A percentile compares a stretch with the other conserved stretches of the same genome.
Conservation (phyloP, 345 rosid species). For the Eucalyptus cladocalyx region DNA sequence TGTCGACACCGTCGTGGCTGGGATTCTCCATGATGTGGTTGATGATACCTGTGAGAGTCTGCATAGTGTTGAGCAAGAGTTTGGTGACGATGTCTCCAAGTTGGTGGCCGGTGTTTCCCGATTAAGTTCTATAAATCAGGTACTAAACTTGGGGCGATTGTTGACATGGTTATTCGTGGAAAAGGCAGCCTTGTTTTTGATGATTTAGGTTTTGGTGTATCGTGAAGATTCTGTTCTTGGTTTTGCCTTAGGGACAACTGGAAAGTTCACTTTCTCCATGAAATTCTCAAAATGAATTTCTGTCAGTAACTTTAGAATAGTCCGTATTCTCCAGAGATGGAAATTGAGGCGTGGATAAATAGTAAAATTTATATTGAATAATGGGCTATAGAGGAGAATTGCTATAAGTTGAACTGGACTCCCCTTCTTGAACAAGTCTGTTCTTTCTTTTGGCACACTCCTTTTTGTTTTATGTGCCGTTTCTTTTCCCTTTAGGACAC, state of each 20-base stretch:
- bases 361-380: background rate
- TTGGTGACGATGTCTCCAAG: slow-evolving; percentile 56
- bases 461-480: background rate
- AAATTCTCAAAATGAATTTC: background rate
- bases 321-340: background rate
- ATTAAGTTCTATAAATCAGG: slow-evolving; percentile 65
- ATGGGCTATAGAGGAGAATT: background rate
- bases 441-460: background rate
- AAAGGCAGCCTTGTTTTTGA: background rate
- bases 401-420: background rate
- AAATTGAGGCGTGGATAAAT: background rate
- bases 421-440: background rate
- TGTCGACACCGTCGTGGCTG: slow-evolving; percentile 57
- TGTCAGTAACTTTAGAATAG: background rate
- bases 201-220: background rate
- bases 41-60: slow-evolving; percentile 46
- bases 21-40: slow-evolving; percentile 59
- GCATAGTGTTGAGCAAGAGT: slow-evolving; percentile 33
- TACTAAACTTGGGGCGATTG: background rate
- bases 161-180: background rate
- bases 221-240: background rate
- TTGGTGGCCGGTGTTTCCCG: slow-evolving; percentile 62
- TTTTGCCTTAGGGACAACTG: background rate
- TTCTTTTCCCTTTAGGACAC: background rate
- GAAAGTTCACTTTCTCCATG: background rate